Base-by-base conservation (phyloP, 257 asterid species). In the Agastache rugosa region DNA sequence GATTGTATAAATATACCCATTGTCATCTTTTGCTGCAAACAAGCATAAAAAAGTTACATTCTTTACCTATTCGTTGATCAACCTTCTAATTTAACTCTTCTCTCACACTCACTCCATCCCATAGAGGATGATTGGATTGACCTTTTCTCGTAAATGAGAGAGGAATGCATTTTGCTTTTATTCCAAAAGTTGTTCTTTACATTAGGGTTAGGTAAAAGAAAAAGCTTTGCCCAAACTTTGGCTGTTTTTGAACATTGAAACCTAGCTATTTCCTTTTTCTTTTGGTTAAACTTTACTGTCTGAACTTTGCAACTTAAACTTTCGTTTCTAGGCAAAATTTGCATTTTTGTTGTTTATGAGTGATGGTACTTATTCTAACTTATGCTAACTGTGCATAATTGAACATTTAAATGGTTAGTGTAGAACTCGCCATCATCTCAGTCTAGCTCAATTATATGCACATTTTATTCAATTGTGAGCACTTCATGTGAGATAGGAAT, bases 41-140 rank as follows among this genome's bases (percentile, higher is more conserved):
- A 53, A 17, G 12, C 19, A 53, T 51, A 20, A 16, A 48, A 37
- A 6, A 61, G 25, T 29, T 16, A 53, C 1, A n/a, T 39, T 62
- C 34, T 23, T 50, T 50, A 34, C 62, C 48, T 25, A 22, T 75
- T 10, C 23, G 23, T 48, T 67, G 61, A 27, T 67, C 60, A 47
- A 27, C 61, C 14, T 25, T 67, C 29, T 47, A 17, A 27, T 25
- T 34, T 44, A n/a, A 50, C 17, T 10, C 61, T 31, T 34, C 6
- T 50, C 50, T 10, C 73, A 50, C 47, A 50, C 29, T 29, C 62
- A 54, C 42, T 48, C 27, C 16, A 15, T 42, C 16, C 37, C 37
- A 41, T 47, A 44, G 19, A 44, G 71, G 22, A 37, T 39, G 16
- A 23, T 39, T 19, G 70, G 70, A 42, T 64, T 42, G 20, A 41